Evolutionary conservation across 2,329 filamentous ascomycete species (phyloP), one percentile per base, ranked within the genome.

Genomic region (Myotisia sp.): DNA sequence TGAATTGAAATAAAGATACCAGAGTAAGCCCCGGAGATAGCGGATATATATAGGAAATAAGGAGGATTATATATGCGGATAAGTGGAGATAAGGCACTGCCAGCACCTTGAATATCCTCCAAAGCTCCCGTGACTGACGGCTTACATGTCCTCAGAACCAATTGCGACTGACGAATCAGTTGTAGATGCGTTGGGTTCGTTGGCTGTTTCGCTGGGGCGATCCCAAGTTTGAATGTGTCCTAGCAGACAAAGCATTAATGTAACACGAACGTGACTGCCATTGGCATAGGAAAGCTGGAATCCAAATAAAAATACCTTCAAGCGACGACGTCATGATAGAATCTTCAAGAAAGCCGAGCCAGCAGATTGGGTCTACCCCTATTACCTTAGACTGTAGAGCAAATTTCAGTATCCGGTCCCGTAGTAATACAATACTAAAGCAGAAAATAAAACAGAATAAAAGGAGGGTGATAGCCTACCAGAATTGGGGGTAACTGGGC

Each of bases 271-370:
- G 31, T 8, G 13, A 3, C 4, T 26, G 14, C 17, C 28, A 37
- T 19, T 38, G 31, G 26, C 12, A 14, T 28, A 10, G 16, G 19
- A 26, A 37, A 40, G 34, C 38, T 44, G 47, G 34, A 46, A 38
- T 41, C 19, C 19, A 32, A 26, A 37, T 26, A 16, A 32, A 65
- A 77, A 57, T 64, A 92, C 87, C 87, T 60, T 77, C 81, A 52
- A 84, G 80, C 60, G 85, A 94, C 45, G 83, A 84, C 22, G 85
- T 94, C 50, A 95, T 76, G 45, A 98, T 93, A 42, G 79, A 79
- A 48, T 92, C 78, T 53, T 94, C 79, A 36, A 87, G 86, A 49
- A 98, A 98, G n/a, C 77, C 81, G 24, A 98, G 60, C 79, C 86
- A 93, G 54, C 75, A 82, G 29, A 92, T 65, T 34, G 86, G 85